Base-by-base conservation (phyloP, 1,284 basidiomycete species). In the Apiotrichum brassicae region DNA sequence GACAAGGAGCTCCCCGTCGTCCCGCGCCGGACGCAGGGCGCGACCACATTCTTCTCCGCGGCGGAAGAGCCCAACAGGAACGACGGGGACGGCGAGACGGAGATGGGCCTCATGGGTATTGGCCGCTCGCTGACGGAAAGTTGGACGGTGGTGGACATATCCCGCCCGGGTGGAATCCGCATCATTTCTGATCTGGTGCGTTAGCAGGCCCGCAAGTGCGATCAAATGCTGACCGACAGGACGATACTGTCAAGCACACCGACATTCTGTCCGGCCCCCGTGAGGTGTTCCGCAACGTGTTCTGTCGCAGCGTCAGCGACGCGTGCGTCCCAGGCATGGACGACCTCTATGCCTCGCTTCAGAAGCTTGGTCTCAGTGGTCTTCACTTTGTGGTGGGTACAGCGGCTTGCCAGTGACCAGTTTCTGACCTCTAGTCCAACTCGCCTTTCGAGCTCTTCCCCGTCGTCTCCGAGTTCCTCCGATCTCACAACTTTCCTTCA, bases 181-280 rank as follows among this genome's bases (percentile, higher is more conserved):
- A 78, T 95, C 47, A 84, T 97, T 28, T 93, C 88, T 1, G 93
- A 97, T 64, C 85, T 97, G 38, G 62, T 62, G 39, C 48, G 62
- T 49, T 4, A 33, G 6, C 11, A n/a, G n/a, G n/a, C n/a, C n/a
- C n/a, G n/a, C n/a, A n/a, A n/a, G n/a, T n/a, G n/a, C n/a, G n/a
- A n/a, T n/a, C n/a, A n/a, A n/a, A n/a, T n/a, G n/a, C n/a, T n/a
- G n/a, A n/a, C n/a, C 11, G 28, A 22, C 49, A 64, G 62, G 93
- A 97, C 68, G 93, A 97, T 68, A 97, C 93, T 0, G 79, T 95
- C 56, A 97, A 94, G 66, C 70, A 80, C 42, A 83, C 86, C 0
- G 81, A 83, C 46, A 78, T 93, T n/a, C 63, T 84, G 3, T 75
- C 76, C 13, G 89, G 89, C 0, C 81, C 86, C 1, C 77, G 87